Conservation (phyloP, 768 basidiomycete species). For the Crucibulum laeve region DNA sequence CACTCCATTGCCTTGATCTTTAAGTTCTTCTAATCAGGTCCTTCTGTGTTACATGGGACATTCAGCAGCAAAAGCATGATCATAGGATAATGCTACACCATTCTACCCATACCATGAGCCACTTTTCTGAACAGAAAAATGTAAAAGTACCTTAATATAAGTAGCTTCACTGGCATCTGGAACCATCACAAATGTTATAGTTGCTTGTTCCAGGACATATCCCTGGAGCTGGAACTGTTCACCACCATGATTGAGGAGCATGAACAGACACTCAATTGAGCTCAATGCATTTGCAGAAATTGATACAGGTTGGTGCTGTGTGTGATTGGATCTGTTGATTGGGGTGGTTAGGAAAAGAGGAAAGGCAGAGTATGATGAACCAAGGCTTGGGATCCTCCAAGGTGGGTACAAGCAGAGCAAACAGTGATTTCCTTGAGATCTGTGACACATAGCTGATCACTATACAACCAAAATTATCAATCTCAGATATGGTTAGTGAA, state of each 20-base stretch:
- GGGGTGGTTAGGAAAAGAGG: not conserved
- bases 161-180: constrained; percentile 79
- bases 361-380: constrained; percentile 26
- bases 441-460: constrained; percentile 86
- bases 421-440: constrained; percentile 76
- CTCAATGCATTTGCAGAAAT: constrained; percentile 86
- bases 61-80: constrained; percentile 75
- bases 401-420: constrained; percentile 66
- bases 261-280: constrained; percentile 68
- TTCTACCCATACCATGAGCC: not conserved
- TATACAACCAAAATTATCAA: constrained; percentile 19
- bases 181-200: constrained; percentile 87
- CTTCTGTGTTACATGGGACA: not conserved
- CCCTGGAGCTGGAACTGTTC: constrained; percentile 37
- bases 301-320: constrained; percentile 83
- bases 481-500: not conserved
- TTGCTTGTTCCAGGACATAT: constrained; percentile 85
- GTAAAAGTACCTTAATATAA: constrained; percentile 58
- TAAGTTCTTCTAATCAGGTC: not conserved
- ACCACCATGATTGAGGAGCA: constrained; percentile 54
- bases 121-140: not conserved
- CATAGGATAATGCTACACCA: constrained; percentile 58
- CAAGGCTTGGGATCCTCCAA: constrained; percentile 73
- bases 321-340: constrained; percentile 69
- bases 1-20: constrained; percentile 69